These are phyloP conservation scores for Elasticomyces elasticus DNA, from an alignment of 495 filamentous ascomycete genomes.

Conservation along the genomic window DNA sequence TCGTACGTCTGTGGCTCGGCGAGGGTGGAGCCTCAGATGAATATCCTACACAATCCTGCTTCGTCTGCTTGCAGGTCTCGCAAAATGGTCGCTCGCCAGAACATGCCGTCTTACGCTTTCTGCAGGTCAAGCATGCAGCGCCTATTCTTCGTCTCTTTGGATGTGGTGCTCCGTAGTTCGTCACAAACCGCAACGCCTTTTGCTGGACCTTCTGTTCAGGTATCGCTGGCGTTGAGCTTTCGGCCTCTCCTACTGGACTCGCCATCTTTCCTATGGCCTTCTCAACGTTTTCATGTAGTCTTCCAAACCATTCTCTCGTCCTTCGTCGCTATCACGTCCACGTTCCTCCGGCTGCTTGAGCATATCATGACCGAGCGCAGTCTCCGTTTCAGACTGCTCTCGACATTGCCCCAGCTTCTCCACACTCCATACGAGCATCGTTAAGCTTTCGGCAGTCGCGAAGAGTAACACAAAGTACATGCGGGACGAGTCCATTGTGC, in stretches of 20 bases:
- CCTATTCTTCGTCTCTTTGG: conserved; percentile 58
- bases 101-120: conserved; percentile 45
- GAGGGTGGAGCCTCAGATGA: conserved; percentile 16
- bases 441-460: not conserved
- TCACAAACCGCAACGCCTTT: conserved; percentile 63
- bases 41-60: conserved; percentile 31
- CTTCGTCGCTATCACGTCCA: no score
- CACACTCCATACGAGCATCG: no score
- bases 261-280: not conserved
- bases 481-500: not conserved
- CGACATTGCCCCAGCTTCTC: no score
- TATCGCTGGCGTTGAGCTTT: not conserved
- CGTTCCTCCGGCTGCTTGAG: no score
- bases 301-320: no score
- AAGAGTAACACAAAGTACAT: not conserved
- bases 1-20: not conserved
- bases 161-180: conserved; percentile 71
- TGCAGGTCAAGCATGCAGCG: conserved; percentile 62
- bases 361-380: no score
- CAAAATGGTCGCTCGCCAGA: conserved; percentile 30
- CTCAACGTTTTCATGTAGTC: not conserved
- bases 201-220: conserved; percentile 10
- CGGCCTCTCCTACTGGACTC: not conserved
- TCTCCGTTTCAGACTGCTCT: no score
- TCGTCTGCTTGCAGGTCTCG: conserved; percentile 31